A percentile compares a stretch with the other conserved stretches of the same genome.
These are phyloP conservation scores for Globisporangium solare DNA, from an alignment of 352 stramenopile species.

Conservation along the genomic window DNA sequence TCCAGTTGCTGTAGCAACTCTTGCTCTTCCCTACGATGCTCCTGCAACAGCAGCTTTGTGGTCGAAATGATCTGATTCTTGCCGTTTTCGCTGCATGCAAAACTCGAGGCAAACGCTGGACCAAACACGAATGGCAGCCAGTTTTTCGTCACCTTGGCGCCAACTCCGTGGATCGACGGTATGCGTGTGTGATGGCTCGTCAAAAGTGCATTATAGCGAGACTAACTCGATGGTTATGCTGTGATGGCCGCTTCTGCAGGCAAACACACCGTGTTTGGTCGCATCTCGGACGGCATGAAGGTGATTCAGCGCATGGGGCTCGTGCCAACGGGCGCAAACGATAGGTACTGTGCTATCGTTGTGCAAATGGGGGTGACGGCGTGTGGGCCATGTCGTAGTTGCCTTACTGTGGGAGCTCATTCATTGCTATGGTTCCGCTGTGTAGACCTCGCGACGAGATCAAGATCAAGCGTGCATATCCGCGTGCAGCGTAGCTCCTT, in stretches of 20 bases:
- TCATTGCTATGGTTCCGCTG: neutral
- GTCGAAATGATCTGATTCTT: neutral
- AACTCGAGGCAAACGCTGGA: conserved; percentile 80
- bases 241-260: conserved; percentile 19
- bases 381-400: neutral
- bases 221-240: too few species aligned
- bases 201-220: too few species aligned
- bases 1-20: too few species aligned
- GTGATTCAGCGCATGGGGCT: conserved; percentile 90
- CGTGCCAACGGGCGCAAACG: conserved; percentile 84
- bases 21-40: too few species aligned
- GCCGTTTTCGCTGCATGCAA: neutral
- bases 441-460: conserved; percentile 78
- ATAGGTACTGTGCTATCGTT: conserved; percentile 44
- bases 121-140: conserved; percentile 92
- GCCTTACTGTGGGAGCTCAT: conserved; percentile 1
- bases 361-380: too few species aligned
- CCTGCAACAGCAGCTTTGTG: too few species aligned
- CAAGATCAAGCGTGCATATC: conserved; percentile 62
- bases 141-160: conserved; percentile 93
- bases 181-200: neutral
- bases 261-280: conserved; percentile 93
- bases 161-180: conserved; percentile 93
- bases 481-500: conserved; percentile 36
- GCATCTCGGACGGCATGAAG: conserved; percentile 91